phyloP scores from a whole-genome alignment of 345 rosid species.

The Clausena lansium region DNA sequence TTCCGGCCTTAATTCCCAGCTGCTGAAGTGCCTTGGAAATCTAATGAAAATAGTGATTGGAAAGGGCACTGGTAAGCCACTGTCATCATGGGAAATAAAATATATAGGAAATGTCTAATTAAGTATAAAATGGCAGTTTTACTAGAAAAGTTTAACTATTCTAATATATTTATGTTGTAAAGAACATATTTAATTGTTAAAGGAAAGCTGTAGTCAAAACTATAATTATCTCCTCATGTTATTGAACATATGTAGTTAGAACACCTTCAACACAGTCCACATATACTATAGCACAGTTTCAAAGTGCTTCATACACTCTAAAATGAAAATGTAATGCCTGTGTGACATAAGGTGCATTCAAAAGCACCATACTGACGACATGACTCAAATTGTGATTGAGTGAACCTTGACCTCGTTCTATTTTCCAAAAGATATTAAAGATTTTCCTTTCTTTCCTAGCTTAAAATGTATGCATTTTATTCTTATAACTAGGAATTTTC shows the following conservation, averaged over 20 bases:
- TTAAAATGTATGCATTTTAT: not conserved
- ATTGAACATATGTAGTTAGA: not conserved
- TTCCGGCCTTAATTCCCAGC: conserved; percentile 40
- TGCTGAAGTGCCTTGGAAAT: conserved; percentile 31
- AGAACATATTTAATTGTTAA: not conserved
- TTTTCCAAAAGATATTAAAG: not conserved
- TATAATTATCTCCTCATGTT: not conserved
- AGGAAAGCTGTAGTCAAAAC: too few species aligned
- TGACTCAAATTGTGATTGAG: not conserved
- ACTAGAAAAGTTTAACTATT: not conserved
- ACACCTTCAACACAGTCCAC: not conserved
- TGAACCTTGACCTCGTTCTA: not conserved
- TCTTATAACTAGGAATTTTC: not conserved
- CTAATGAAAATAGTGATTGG: conserved; percentile 22
- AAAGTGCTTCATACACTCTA: not conserved
- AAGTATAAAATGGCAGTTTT: not conserved
- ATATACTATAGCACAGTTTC: not conserved
- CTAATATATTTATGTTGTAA: not conserved
- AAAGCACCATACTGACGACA: not conserved
- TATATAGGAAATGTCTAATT: not conserved
- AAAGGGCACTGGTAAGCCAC: not conserved
- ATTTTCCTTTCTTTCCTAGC: not conserved
- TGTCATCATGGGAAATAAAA: not conserved
- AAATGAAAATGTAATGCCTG: not conserved
- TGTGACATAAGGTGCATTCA: not conserved